phyloP scores from a whole-genome alignment of 2,329 filamentous ascomycete genomes.

The Fusarium miscanthi region DNA sequence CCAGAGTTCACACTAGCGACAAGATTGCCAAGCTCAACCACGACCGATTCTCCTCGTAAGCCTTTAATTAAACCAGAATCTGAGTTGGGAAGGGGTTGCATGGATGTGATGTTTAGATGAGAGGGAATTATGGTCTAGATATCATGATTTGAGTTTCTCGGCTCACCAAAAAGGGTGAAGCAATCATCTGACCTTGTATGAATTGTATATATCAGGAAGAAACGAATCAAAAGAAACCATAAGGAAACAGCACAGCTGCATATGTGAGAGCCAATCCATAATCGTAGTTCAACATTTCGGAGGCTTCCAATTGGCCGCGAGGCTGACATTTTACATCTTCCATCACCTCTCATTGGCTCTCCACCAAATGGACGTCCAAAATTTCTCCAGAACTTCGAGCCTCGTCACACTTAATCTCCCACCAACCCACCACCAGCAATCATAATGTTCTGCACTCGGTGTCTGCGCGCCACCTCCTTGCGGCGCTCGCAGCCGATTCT shows the following conservation, averaged over 20 bases:
- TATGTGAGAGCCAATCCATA: neutral
- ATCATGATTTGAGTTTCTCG: slow-evolving; percentile 37
- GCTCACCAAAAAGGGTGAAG: slow-evolving; percentile 29
- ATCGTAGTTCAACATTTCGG: neutral
- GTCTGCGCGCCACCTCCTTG: slow-evolving; percentile 58
- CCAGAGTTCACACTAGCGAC: slow-evolving; percentile 55
- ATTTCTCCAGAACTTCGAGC: slow-evolving; percentile 44
- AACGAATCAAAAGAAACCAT: slow-evolving; percentile 42
- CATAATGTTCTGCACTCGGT: slow-evolving; percentile 59
- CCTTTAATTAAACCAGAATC: neutral
- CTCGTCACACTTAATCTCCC: slow-evolving; percentile 42
- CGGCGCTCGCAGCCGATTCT: slow-evolving; percentile 47
- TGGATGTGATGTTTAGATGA: slow-evolving; percentile 32
- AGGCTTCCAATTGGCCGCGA: slow-evolving; percentile 30
- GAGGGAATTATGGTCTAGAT: slow-evolving; percentile 36
- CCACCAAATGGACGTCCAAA: slow-evolving; percentile 43
- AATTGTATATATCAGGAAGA: slow-evolving; percentile 50
- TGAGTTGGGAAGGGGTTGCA: slow-evolving; percentile 12
- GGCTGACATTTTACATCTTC: slow-evolving; percentile 45
- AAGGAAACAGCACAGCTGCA: neutral
- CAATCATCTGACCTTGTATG: slow-evolving; percentile 45
- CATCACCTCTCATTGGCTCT: slow-evolving; percentile 43
- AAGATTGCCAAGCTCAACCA: slow-evolving; percentile 54
- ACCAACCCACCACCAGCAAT: slow-evolving; percentile 37
- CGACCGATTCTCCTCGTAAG: slow-evolving; percentile 49